These are phyloP conservation scores for Ceratopteris richardii DNA, from an alignment of 75 land plant genomes.

Conservation along the genomic window DNA sequence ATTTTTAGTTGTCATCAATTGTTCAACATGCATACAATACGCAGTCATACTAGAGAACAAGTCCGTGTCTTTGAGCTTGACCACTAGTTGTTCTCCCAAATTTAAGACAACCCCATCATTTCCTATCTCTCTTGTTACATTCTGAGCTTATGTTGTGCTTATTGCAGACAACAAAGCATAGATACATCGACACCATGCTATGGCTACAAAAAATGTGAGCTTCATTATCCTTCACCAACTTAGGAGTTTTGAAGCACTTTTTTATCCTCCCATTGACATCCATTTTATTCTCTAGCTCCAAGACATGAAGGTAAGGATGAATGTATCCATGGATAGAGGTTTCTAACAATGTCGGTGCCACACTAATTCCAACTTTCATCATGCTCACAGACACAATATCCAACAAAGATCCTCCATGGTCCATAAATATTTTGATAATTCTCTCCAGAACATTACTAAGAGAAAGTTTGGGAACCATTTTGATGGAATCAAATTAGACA, in stretches of 20 bases:
- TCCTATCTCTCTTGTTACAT: slow-evolving; percentile 5
- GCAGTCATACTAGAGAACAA: slow-evolving; percentile 41
- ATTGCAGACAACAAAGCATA: slow-evolving; percentile 57
- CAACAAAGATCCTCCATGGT: slow-evolving; percentile 73
- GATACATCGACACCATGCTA: slow-evolving; percentile 89
- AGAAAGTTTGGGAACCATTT: slow-evolving; percentile 23
- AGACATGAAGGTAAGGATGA: slow-evolving; percentile 51
- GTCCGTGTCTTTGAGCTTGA: slow-evolving; percentile 51
- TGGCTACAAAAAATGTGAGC: slow-evolving; percentile 74
- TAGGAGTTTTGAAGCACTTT: slow-evolving; percentile 90
- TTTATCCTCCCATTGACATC: slow-evolving; percentile 91
- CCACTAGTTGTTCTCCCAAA: slow-evolving; percentile 35
- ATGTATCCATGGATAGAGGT: slow-evolving; percentile 64
- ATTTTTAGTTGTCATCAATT: slow-evolving; percentile 33
- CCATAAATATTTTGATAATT: slow-evolving; percentile 80
- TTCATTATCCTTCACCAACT: slow-evolving; percentile 52
- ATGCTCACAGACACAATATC: slow-evolving; percentile 46
- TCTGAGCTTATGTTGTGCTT: slow-evolving; percentile 34
- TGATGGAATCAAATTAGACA: slow-evolving; percentile 24
- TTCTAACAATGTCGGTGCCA: slow-evolving; percentile 47
- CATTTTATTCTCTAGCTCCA: slow-evolving; percentile 59
- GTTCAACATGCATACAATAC: slow-evolving; percentile 21
- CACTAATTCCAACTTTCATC: slow-evolving; percentile 46
- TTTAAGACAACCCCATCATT: slow-evolving; percentile 11
- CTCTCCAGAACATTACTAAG: slow-evolving; percentile 61